These are phyloP conservation scores for Sporobolus alterniflorus DNA, from an alignment of 202 grass and related monocot genomes.

Conservation along the genomic window DNA sequence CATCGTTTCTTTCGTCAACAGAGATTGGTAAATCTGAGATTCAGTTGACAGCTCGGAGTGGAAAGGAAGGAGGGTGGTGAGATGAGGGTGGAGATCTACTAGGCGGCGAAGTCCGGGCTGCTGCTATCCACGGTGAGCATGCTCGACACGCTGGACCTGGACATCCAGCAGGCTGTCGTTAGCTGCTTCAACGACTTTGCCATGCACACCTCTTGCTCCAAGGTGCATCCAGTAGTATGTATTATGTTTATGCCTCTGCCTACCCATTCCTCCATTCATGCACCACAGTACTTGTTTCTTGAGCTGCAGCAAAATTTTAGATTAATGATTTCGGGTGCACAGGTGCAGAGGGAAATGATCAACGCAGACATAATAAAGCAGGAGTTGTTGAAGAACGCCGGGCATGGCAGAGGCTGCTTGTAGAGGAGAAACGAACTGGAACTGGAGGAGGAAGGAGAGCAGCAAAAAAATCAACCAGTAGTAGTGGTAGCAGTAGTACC, in stretches of 20 bases:
- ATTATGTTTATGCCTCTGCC: too few relatives aligned
- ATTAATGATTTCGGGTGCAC: too few relatives aligned
- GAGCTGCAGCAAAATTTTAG: not conserved
- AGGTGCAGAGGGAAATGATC: conserved; percentile 69
- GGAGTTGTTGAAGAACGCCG: conserved; percentile 86
- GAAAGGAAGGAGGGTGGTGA: conserved; percentile 78
- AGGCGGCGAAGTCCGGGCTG: conserved; percentile 77
- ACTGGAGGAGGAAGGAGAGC: not conserved
- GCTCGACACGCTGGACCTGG: conserved; percentile 76
- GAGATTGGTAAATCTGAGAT: too few relatives aligned
- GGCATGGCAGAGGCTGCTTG: conserved; percentile 86
- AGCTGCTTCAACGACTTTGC: conserved; percentile 99
- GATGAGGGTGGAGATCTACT: conserved; percentile 91
- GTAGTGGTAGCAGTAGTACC: not conserved
- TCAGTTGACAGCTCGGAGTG: conserved; percentile 68
- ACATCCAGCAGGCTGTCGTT: conserved; percentile 95
- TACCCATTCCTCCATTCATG: too few relatives aligned
- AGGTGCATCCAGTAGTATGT: too few relatives aligned
- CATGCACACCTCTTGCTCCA: conserved; percentile 95
- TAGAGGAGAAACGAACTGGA: too few relatives aligned
- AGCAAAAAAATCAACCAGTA: conserved; percentile 23
- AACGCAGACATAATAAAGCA: conserved; percentile 79
- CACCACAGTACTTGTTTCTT: too few relatives aligned
- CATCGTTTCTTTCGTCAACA: too few relatives aligned
- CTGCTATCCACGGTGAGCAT: conserved; percentile 92